Conservation (phyloP, 352 stramenopile genomes). For the Albugo laibachii region DNA sequence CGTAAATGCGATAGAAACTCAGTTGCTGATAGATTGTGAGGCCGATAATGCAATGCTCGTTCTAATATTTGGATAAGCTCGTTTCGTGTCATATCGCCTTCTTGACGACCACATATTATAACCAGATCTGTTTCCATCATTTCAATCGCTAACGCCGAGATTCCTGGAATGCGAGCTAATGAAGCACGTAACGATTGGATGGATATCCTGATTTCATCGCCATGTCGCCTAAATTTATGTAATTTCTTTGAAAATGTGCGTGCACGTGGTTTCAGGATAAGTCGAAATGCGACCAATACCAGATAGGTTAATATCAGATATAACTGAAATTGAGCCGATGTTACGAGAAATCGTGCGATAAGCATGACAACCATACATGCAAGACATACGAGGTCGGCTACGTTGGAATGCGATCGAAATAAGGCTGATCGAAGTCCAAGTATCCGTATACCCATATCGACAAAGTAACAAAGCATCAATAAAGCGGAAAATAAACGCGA, state of each 20-base stretch:
- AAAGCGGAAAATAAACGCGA: constrained; percentile 55
- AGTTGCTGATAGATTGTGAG: constrained; percentile 43
- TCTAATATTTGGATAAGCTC: constrained; percentile 79
- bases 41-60: constrained; percentile 58
- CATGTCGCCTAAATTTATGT: constrained; percentile 72
- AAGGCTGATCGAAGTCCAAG: constrained; percentile 50
- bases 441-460: constrained; percentile 68
- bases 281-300: constrained; percentile 32
- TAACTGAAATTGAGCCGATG: background rate
- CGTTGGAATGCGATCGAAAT: constrained; percentile 64
- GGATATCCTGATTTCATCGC: constrained; percentile 68
- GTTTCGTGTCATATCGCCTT: constrained; percentile 68
- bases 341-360: constrained; percentile 26
- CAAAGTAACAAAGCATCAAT: constrained; percentile 62
- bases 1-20: constrained; percentile 68
- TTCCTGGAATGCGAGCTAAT: constrained; percentile 57
- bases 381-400: constrained; percentile 56
- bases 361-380: constrained; percentile 39
- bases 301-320: constrained; percentile 51
- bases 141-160: constrained; percentile 63
- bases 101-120: constrained; percentile 74
- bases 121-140: constrained; percentile 80
- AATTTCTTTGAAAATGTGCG: constrained; percentile 76
- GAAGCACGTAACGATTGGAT: constrained; percentile 69
- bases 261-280: constrained; percentile 71